Conservation (phyloP, 257 asterid species). For the Solanum bulbocastanum region DNA sequence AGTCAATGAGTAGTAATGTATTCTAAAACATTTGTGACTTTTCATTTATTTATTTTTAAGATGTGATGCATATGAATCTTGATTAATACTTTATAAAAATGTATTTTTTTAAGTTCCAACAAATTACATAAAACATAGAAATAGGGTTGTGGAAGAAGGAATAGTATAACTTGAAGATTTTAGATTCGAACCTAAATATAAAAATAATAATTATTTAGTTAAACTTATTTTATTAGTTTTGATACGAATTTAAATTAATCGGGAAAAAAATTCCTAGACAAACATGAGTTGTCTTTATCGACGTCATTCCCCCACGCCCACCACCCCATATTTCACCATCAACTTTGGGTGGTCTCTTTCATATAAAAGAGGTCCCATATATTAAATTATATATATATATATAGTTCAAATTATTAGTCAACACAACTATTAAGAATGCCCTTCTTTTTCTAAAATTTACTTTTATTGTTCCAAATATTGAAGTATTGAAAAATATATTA, state of each 20-base stretch:
- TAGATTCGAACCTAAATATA: neutral
- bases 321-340: neutral
- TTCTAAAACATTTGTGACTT: neutral
- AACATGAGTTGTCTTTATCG: neutral
- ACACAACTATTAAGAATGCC: neutral
- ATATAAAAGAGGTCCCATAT: neutral
- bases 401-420: neutral
- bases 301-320: neutral
- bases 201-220: rapidly evolving
- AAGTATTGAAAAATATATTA: neutral
- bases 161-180: neutral
- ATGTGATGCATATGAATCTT: neutral
- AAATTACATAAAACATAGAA: neutral
- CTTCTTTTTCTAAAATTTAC: neutral
- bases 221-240: neutral
- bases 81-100: neutral
- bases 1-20: neutral
- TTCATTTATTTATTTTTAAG: no score
- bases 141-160: neutral
- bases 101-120: neutral
- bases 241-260: neutral
- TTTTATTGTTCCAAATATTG: neutral
- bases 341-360: neutral
- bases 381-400: neutral
- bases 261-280: neutral